Evolutionary conservation across 331 rosid genomes (phyloP), one percentile per base, ranked within the genome.

Genomic region (Quercus tomentella): DNA sequence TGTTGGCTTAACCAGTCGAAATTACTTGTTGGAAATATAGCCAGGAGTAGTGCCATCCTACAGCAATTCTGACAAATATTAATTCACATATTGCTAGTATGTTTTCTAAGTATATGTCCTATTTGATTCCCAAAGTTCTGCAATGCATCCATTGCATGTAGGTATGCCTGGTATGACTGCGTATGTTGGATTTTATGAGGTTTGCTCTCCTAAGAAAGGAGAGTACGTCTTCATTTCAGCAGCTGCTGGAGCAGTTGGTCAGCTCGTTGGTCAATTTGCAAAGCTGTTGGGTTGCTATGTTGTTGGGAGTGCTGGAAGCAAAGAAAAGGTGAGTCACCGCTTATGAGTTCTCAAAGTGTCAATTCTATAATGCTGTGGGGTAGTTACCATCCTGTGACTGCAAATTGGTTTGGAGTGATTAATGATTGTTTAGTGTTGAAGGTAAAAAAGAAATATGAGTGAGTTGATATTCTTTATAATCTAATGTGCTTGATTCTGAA

Each of bases 121-220:
- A 8, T 23, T 22, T 58, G 65, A 58, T 21, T 21, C 30, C 26
- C 30, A 58, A 22, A 58, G 17, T 21, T 65, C 10, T 15, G 51
- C 41, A 65, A 1, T 2, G 6, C 4, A 65, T 65, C 4, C 1
- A 18, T 63, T 16, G 17, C 26, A 72, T 69, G 76, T 14, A 77
- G 69, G 87, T 70, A 75, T 55, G 87, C 45, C 72, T 66, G 25
- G 87, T 4, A 55, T 83, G 30, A 83, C 79, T 61, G 84, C 84
- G 21, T 79, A 71, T 70, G 78, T 16, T 33, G 72, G 72, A 20
- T 66, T 66, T 33, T 33, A 66, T 8, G 72, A 66, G 72, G 11
- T 66, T 66, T 66, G 72, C 49, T 66, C 51, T 18, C 72, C 72
- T 1, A 30, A 28, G n/a, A 63, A 28, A 63, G 66, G 66, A 60